Base-by-base conservation (phyloP, 805 yeast genomes). In the Ogataea trehaloabstinens region DNA sequence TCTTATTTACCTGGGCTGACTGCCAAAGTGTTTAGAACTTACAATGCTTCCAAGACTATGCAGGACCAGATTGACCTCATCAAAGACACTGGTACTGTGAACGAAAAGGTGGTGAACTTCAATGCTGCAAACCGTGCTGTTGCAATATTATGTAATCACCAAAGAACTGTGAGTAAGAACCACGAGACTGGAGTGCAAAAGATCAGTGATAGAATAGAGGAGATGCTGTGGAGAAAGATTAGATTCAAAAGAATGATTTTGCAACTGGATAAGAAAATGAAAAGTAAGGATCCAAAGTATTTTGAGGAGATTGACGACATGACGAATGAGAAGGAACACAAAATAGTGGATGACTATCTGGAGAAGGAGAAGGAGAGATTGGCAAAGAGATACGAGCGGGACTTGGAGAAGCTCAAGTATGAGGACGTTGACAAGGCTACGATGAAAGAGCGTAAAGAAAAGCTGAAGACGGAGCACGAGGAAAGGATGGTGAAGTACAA, bases 11-110 rank as follows among this genome's bases (percentile, higher is more conserved):
- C 85, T 18, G 98, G 98, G 0, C 71, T 90, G 48, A 89, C 97
- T 0, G 98, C 98, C 4, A 90, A 90, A 63, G 97, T 90, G 16
- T 91, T 90, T 72, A 95, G 98, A 80, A 90, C 98, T 0, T 90
- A 86, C 58, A 90, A 90, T 66, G 98, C 98, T 1, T 86, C 96
- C 1, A 85, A 86, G 61, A 89, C 96, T 2, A 91, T 90, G 97
- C 97, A 90, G 62, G 95, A 90, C 55, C 96, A 88, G 60, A 64
- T 91, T 44, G 95, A 85, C 57, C 66, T 81, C 53, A 88, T 91
- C 49, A 73, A 82, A n/a, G 85, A 87, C 58, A 84, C 78, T 56
- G 96, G 96, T 19, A 78, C 95, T 0, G 84, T 87, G 4, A 82
- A 85, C 18, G 97, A 90, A 58, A 91, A 88, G 53, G 81, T 90